These are phyloP conservation scores for Nymphaea thermarum DNA, from an alignment of 164 flowering plant species.

Conservation along the genomic window DNA sequence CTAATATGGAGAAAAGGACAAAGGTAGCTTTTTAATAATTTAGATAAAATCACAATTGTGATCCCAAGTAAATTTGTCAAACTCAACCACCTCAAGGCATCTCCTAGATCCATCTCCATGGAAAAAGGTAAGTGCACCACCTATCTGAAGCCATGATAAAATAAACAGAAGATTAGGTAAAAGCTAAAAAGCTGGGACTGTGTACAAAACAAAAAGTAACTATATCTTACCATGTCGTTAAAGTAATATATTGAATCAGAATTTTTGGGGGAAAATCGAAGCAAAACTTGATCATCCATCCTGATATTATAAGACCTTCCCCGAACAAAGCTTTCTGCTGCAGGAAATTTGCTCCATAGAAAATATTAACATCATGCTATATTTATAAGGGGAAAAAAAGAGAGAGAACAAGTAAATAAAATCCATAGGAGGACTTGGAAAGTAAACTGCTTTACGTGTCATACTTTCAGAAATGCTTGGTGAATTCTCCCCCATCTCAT, in stretches of 20 bases:
- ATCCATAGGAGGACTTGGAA: not conserved
- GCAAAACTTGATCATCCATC: slow-evolving; percentile 88
- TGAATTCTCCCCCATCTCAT: slow-evolving; percentile 33
- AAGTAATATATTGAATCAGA: slow-evolving; percentile 88
- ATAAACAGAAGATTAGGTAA: not conserved
- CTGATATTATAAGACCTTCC: slow-evolving; percentile 96
- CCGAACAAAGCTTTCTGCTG: slow-evolving; percentile 95
- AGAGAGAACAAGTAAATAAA: not conserved
- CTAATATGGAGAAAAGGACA: slow-evolving; percentile 19
- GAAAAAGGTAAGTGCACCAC: slow-evolving; percentile 95
- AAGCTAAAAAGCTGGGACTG: not conserved
- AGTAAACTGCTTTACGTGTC: slow-evolving; percentile 43
- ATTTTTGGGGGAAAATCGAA: slow-evolving; percentile 89
- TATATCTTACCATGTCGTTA: slow-evolving; percentile 61
- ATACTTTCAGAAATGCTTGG: slow-evolving; percentile 41
- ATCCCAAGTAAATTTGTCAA: not conserved
- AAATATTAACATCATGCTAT: slow-evolving; percentile 1
- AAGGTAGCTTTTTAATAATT: not conserved
- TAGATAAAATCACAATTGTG: not conserved
- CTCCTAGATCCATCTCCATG: slow-evolving; percentile 83
- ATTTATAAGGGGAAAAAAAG: too few relatives aligned
- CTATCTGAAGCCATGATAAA: slow-evolving; percentile 45
- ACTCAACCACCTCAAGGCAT: slow-evolving; percentile 78
- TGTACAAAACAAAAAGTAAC: not conserved
- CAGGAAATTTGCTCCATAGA: slow-evolving; percentile 38